These are phyloP conservation scores for Aurantiochytrium sp. DNA, from an alignment of 108 stramenopile species.

Conservation along the genomic window DNA sequence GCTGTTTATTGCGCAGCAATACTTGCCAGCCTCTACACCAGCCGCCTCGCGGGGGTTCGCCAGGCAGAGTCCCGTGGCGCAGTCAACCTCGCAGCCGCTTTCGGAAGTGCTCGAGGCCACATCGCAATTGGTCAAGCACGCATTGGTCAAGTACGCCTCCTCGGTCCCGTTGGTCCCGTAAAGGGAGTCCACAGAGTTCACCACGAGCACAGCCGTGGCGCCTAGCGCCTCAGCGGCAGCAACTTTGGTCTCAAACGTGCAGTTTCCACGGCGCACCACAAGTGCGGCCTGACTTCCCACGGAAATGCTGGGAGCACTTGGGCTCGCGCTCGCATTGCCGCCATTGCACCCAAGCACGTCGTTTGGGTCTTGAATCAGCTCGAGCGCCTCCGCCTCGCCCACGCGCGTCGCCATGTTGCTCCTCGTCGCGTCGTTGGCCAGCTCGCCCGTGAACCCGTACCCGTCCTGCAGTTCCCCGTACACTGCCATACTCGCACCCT, in stretches of 20 bases:
- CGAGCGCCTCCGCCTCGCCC: neutral
- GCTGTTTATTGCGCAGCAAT: neutral
- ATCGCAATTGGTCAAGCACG: neutral
- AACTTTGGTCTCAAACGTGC: neutral
- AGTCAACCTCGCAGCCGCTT: neutral
- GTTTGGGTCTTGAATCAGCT: neutral
- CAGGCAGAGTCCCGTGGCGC: neutral
- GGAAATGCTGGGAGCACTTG: neutral
- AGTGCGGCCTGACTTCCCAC: neutral
- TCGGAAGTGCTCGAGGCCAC: neutral
- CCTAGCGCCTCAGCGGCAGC: neutral
- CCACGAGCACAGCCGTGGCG: neutral
- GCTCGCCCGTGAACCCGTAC: neutral
- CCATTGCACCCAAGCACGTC: neutral
- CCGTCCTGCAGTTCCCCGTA: neutral
- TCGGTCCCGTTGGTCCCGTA: neutral
- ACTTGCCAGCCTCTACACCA: neutral
- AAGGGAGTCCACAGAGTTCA: neutral
- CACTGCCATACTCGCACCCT: too few species aligned
- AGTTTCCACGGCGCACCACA: neutral
- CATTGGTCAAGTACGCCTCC: neutral
- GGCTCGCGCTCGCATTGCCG: neutral
- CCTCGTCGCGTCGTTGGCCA: neutral
- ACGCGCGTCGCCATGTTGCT: neutral
- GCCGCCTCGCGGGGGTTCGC: neutral